Evolutionary conservation across 2,329 filamentous ascomycete species (phyloP).

Genomic region (Coniochaeta sp.): DNA sequence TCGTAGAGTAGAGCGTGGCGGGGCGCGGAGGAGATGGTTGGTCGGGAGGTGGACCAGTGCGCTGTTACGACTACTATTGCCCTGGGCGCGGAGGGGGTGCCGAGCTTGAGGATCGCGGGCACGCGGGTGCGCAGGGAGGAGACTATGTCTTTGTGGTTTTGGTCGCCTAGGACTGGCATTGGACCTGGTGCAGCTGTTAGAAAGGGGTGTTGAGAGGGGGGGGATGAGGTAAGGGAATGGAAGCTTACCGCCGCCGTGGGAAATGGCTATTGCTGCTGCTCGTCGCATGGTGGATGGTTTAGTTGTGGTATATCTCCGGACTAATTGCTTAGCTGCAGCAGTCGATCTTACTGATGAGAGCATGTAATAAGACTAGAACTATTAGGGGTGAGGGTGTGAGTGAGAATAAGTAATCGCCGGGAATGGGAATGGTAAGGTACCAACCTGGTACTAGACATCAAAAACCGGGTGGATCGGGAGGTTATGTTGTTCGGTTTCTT

Average conservation of each 20-base stretch:
- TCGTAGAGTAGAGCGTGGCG: constrained; percentile 47
- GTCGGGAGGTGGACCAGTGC: constrained; percentile 44
- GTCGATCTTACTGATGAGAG: not conserved
- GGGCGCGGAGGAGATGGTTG: constrained; percentile 47
- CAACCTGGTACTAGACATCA: too few species aligned
- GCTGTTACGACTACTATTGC: constrained; percentile 52
- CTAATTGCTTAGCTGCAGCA: not conserved
- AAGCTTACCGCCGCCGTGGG: constrained; percentile 32
- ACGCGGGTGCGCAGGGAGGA: constrained; percentile 37
- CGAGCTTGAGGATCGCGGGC: constrained; percentile 47
- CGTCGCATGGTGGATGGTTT: constrained; percentile 28
- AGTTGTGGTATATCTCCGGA: not conserved
- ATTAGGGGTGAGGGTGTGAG: not conserved
- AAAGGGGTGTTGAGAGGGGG: not conserved
- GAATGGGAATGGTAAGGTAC: too few species aligned
- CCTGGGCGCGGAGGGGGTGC: constrained; percentile 38
- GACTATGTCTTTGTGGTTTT: constrained; percentile 40
- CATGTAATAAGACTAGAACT: not conserved
- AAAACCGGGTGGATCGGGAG: too few species aligned
- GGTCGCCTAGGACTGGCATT: constrained; percentile 51
- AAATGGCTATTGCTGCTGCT: constrained; percentile 38
- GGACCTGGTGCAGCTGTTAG: constrained; percentile 31
- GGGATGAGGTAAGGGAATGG: too few species aligned
- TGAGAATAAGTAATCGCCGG: not conserved
- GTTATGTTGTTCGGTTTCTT: too few species aligned